Evolutionary conservation across 2,329 filamentous ascomycete species (phyloP).

Genomic region (Cryoendolithus antarcticus): DNA sequence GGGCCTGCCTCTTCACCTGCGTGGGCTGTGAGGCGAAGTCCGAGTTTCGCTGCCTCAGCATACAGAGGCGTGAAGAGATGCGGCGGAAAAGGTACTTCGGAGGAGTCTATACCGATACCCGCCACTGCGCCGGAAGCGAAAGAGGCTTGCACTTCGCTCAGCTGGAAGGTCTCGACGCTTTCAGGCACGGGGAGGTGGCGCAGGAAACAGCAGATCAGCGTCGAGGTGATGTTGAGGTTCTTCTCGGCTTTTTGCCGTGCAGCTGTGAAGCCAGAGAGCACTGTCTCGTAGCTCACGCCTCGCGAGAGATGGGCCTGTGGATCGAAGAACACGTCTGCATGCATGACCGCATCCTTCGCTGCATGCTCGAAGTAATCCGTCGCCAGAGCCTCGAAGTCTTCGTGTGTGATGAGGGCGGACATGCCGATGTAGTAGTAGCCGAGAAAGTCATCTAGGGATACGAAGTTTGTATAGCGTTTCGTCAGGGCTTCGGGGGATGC

Average conservation of each 20-base stretch:
- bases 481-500: constrained; percentile 46
- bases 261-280: constrained; percentile 50
- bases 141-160: constrained; percentile 30
- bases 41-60: constrained; percentile 37
- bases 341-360: constrained; percentile 50
- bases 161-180: constrained; percentile 37
- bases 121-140: constrained; percentile 41
- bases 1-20: constrained; percentile 64
- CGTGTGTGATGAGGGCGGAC: constrained; percentile 49
- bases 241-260: constrained; percentile 48
- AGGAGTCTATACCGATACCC: constrained; percentile 58
- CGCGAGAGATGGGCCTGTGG: constrained; percentile 60
- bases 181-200: constrained; percentile 53
- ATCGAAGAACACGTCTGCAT: constrained; percentile 72
- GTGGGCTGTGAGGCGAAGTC: constrained; percentile 56
- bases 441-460: constrained; percentile 64
- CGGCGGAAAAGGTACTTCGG: constrained; percentile 33
- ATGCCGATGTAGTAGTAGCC: constrained; percentile 69
- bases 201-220: constrained; percentile 60
- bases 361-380: constrained; percentile 59
- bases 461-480: constrained; percentile 54
- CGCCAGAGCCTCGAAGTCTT: constrained; percentile 62
- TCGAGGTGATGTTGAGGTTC: constrained; percentile 52
- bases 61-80: constrained; percentile 52
- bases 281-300: constrained; percentile 49